Conservation (phyloP, 2,329 filamentous ascomycete species). For the Paradendryphiella salina region DNA sequence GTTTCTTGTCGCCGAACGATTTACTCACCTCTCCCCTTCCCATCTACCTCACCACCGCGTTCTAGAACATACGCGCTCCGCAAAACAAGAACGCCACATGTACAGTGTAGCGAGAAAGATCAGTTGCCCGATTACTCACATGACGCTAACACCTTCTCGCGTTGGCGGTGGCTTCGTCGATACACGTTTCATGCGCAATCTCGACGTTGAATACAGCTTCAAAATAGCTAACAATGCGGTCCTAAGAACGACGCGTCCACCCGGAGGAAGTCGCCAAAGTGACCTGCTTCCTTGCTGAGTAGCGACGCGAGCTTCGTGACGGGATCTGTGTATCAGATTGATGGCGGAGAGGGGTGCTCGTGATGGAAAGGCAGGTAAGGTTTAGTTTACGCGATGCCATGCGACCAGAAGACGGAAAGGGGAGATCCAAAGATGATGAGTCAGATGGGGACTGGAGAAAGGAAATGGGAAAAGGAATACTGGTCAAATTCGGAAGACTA, state of each 20-base stretch:
- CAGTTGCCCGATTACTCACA: too few relatives aligned
- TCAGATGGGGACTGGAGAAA: background rate
- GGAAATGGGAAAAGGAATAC: background rate
- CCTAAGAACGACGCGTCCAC: constrained; percentile 12
- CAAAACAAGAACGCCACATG: too few relatives aligned
- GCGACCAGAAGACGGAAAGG: background rate
- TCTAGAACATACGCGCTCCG: too few relatives aligned
- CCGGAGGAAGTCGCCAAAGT: constrained; percentile 23
- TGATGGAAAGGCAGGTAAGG: background rate
- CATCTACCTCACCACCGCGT: too few relatives aligned
- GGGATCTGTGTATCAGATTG: constrained; percentile 23
- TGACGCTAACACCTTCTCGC: background rate
- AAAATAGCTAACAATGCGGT: constrained; percentile 15
- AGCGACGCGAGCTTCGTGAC: constrained; percentile 25
- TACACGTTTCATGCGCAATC: constrained; percentile 18
- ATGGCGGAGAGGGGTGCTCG: constrained; percentile 23
- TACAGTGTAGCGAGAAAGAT: too few relatives aligned
- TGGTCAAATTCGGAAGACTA: too few relatives aligned
- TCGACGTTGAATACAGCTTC: constrained; percentile 1
- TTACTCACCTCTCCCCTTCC: background rate
- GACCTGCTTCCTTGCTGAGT: constrained; percentile 22
- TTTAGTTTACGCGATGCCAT: too few relatives aligned
- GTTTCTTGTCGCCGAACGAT: background rate
- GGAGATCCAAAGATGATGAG: background rate
- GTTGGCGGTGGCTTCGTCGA: constrained; percentile 20